phyloP scores from a whole-genome alignment of 352 stramenopile species.

The Phytophthora tentaculata region DNA sequence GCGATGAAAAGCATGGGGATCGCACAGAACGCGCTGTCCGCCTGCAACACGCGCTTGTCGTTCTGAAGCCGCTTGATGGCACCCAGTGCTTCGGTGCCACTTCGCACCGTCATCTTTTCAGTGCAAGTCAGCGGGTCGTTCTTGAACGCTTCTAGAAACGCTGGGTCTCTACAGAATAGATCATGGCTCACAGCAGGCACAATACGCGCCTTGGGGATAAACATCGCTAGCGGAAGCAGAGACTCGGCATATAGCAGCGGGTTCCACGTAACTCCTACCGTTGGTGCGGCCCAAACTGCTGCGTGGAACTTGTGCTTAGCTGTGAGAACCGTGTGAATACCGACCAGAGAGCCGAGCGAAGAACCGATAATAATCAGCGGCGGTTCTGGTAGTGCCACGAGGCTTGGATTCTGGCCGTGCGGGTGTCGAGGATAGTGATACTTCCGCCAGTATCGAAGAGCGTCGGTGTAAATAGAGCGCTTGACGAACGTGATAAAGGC shows the following conservation, averaged over 20 bases:
- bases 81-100: slow-evolving; percentile 33
- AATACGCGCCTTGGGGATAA: slow-evolving; percentile 47
- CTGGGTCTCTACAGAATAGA: slow-evolving; percentile 40
- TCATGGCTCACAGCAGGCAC: slow-evolving; percentile 60
- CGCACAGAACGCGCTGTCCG: slow-evolving; percentile 22
- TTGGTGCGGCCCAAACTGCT: slow-evolving; percentile 55
- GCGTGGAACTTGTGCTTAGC: slow-evolving; percentile 54
- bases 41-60: slow-evolving; percentile 29
- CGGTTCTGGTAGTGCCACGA: slow-evolving; percentile 24
- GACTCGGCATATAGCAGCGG: slow-evolving; percentile 43
- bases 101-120: slow-evolving; percentile 48
- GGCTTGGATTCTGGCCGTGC: slow-evolving; percentile 16
- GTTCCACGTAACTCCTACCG: slow-evolving; percentile 58
- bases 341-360: slow-evolving; percentile 62
- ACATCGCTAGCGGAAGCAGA: slow-evolving; percentile 43
- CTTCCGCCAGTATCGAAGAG: slow-evolving; percentile 36
- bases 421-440: slow-evolving; percentile 25
- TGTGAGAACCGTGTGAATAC: slow-evolving; percentile 58
- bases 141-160: slow-evolving; percentile 58
- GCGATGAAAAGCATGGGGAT: slow-evolving; percentile 47
- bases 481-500: slow-evolving; percentile 52
- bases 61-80: slow-evolving; percentile 37
- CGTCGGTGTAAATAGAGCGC: slow-evolving; percentile 34
- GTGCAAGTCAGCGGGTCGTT: slow-evolving; percentile 58
- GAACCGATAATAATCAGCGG: slow-evolving; percentile 66